Evolutionary conservation across 352 stramenopile genomes (phyloP).

Genomic region (Thraustotheca clavata): DNA sequence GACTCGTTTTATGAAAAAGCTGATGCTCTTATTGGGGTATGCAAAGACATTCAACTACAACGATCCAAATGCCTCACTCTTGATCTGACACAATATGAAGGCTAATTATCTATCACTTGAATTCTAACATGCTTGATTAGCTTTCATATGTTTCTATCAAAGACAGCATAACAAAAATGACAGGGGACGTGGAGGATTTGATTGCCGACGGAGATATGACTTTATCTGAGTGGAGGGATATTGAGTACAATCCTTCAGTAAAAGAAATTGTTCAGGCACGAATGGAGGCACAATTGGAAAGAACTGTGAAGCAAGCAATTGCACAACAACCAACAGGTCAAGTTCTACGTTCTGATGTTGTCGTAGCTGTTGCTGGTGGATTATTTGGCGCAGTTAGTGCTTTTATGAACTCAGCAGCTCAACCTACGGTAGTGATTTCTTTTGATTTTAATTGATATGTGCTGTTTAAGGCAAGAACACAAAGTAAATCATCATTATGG

Average conservation of each 20-base stretch:
- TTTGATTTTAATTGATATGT: not conserved
- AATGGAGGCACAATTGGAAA: not conserved
- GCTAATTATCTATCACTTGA: conserved; percentile 13
- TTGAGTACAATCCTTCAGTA: not conserved
- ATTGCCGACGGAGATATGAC: conserved; percentile 8
- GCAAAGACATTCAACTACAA: conserved; percentile 69
- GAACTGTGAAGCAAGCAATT: not conserved
- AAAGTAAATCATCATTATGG: conserved; percentile 25
- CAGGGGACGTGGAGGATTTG: not conserved
- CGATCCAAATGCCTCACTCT: conserved; percentile 69
- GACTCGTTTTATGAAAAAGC: conserved; percentile 96
- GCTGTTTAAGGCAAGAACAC: too few species aligned
- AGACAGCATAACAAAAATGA: not conserved
- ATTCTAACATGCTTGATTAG: not conserved
- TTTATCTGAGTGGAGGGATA: not conserved
- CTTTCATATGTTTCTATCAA: not conserved
- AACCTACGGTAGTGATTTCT: conserved; percentile 20
- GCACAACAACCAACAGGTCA: conserved; percentile 11
- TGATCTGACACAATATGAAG: conserved; percentile 67
- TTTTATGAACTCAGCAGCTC: conserved; percentile 32
- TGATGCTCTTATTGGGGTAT: conserved; percentile 89
- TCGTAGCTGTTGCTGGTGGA: conserved; percentile 49
- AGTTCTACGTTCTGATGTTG: conserved; percentile 31
- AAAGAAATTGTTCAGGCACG: not conserved
- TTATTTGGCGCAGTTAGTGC: conserved; percentile 59